phyloP scores from a whole-genome alignment of 2,329 filamentous ascomycete species.

The Zymoseptoria passerinii region DNA sequence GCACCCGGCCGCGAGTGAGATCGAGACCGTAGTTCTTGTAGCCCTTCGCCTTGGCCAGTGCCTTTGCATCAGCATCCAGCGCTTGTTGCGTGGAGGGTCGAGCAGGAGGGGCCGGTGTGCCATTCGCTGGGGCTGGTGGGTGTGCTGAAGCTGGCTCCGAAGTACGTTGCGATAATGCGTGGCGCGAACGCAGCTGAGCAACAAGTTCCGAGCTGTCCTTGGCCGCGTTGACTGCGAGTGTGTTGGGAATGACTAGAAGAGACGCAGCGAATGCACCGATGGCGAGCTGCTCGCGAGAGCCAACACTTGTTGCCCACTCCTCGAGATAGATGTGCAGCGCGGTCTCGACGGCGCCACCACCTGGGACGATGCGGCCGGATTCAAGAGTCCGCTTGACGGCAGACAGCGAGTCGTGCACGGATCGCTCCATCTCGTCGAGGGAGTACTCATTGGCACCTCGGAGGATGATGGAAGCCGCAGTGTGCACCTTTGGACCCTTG shows the following conservation, averaged over 20 bases:
- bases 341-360: conserved; percentile 95
- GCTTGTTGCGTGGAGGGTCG: conserved; percentile 17
- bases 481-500: conserved; percentile 90
- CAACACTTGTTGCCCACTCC: conserved; percentile 93
- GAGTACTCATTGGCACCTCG: conserved; percentile 93
- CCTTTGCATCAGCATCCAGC: conserved; percentile 65
- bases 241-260: conserved; percentile 91
- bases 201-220: conserved; percentile 94
- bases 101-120: conserved; percentile 16
- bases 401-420: conserved; percentile 90
- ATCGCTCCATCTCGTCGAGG: conserved; percentile 98
- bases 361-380: conserved; percentile 92
- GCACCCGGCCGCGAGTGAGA: conserved; percentile 77
- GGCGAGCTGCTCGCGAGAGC: conserved; percentile 91
- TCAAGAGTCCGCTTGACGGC: conserved; percentile 96
- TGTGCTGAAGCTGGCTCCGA: conserved; percentile 59
- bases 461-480: conserved; percentile 90
- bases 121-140: conserved; percentile 13
- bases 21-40: conserved; percentile 99
- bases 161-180: conserved; percentile 87
- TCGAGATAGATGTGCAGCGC: conserved; percentile 98
- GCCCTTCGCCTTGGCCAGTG: conserved; percentile 83
- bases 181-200: conserved; percentile 86
- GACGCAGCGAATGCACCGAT: conserved; percentile 96
- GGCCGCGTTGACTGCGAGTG: conserved; percentile 89